Conservation (phyloP, 306 rosid genomes). For the Glycyrrhiza uralensis region DNA sequence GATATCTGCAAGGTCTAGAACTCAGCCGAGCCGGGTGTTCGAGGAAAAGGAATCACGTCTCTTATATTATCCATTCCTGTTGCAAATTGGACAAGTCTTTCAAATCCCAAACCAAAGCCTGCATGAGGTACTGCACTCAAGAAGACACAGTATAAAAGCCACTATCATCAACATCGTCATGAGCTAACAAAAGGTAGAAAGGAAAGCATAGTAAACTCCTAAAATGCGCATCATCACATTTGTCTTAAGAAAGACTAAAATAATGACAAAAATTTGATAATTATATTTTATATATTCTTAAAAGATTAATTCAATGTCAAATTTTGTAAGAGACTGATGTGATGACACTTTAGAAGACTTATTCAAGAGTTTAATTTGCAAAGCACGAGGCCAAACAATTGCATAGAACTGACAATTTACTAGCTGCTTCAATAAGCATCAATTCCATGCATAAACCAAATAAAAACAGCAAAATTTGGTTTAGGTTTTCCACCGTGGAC, state of each 20-base stretch:
- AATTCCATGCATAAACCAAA: not conserved
- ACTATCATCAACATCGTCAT: too few relatives aligned
- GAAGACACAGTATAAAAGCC: slow-evolving; percentile 1
- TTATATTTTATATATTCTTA: not conserved
- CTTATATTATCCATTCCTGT: slow-evolving; percentile 92
- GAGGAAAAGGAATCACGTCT: slow-evolving; percentile 89
- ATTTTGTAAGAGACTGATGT: not conserved
- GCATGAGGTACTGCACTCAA: slow-evolving; percentile 81
- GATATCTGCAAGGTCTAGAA: slow-evolving; percentile 35
- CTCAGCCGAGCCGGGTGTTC: slow-evolving; percentile 87
- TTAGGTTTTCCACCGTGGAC: not conserved
- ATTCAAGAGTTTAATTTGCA: not conserved
- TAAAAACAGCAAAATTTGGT: slow-evolving; percentile 7
- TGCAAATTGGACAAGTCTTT: slow-evolving; percentile 89
- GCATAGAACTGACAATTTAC: not conserved
- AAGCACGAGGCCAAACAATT: not conserved
- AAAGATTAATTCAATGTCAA: not conserved
- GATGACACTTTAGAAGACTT: not conserved
- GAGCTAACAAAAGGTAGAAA: not conserved
- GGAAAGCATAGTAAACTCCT: not conserved
- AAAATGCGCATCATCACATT: not conserved
- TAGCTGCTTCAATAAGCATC: not conserved
- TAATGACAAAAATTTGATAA: not conserved
- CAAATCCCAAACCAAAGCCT: slow-evolving; percentile 94
- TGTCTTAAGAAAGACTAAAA: not conserved